Conservation (phyloP, 1,284 basidiomycete species). For the Dichomitus squalens region DNA sequence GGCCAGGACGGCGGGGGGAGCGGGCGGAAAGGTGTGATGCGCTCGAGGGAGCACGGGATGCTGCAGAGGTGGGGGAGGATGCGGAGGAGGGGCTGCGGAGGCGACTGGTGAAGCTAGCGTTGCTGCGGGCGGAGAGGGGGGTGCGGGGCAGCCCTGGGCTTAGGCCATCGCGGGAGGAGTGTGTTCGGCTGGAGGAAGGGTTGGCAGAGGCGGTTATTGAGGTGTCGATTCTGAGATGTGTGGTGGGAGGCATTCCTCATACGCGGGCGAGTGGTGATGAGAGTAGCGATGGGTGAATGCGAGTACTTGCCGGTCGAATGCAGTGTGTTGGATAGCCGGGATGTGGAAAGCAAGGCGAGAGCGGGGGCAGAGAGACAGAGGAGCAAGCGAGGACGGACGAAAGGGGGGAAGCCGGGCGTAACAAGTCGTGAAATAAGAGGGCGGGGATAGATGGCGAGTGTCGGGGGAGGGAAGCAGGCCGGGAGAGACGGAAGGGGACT, state of each 20-base stretch:
- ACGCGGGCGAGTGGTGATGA: slow-evolving; percentile 2
- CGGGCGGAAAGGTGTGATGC: slow-evolving; percentile 18
- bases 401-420: slow-evolving; percentile 2
- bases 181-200: slow-evolving; percentile 36
- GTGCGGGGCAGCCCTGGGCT: slow-evolving; percentile 14
- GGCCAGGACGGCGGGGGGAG: slow-evolving; percentile 10
- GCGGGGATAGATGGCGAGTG: slow-evolving; percentile 13
- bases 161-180: slow-evolving; percentile 11
- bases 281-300: not conserved
- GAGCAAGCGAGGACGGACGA: slow-evolving; percentile 10
- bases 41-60: slow-evolving; percentile 21
- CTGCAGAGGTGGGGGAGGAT: slow-evolving; percentile 27
- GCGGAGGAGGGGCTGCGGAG: slow-evolving; percentile 30
- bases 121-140: slow-evolving; percentile 21
- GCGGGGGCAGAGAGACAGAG: slow-evolving; percentile 10
- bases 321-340: not conserved
- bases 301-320: not conserved
- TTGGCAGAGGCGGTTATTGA: slow-evolving; percentile 38
- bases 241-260: slow-evolving; percentile 36
- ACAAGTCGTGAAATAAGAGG: slow-evolving; percentile 19
- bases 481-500: slow-evolving; percentile 7
- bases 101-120: slow-evolving; percentile 19
- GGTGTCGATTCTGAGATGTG: slow-evolving; percentile 51
- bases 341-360: slow-evolving; percentile 17
- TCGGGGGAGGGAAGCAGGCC: slow-evolving; percentile 10